Evolutionary conservation across 306 rosid species (phyloP).

Genomic region (Cercis canadensis): DNA sequence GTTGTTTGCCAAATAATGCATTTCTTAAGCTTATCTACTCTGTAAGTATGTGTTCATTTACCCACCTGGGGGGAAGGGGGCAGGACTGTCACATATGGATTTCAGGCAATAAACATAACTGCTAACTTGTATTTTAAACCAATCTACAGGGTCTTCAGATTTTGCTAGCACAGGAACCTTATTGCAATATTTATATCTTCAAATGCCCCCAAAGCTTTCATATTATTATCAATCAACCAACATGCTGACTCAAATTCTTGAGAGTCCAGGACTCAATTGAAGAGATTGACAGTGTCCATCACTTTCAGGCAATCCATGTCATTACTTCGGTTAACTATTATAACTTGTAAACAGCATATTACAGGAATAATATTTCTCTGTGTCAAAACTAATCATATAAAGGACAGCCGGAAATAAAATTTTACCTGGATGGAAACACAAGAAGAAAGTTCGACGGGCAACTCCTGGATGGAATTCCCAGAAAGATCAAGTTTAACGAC

Average conservation of each 20-base stretch:
- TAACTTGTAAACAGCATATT: slow-evolving; percentile 2
- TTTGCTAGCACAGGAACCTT: neutral
- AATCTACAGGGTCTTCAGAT: slow-evolving; percentile 19
- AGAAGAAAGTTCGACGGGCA: slow-evolving; percentile 86
- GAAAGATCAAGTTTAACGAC: slow-evolving; percentile 74
- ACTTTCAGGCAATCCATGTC: neutral
- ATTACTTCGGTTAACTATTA: neutral
- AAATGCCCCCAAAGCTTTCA: too few relatives aligned
- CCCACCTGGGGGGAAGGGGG: neutral
- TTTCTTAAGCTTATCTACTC: neutral
- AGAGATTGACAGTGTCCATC: neutral
- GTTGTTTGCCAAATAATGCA: slow-evolving; percentile 1
- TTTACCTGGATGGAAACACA: slow-evolving; percentile 74
- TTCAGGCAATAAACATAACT: slow-evolving; percentile 10
- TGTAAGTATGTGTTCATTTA: slow-evolving; percentile 1
- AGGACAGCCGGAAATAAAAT: slow-evolving; percentile 32
- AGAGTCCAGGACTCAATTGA: neutral
- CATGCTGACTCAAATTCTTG: neutral
- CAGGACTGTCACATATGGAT: neutral
- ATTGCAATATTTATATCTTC: slow-evolving; percentile 13
- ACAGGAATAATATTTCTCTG: neutral
- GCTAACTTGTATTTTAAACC: slow-evolving; percentile 17
- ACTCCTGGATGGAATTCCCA: slow-evolving; percentile 80
- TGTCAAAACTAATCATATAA: neutral
- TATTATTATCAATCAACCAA: neutral